phyloP scores from a whole-genome alignment of 2,329 filamentous ascomycete genomes.

The Penicillium sp. region DNA sequence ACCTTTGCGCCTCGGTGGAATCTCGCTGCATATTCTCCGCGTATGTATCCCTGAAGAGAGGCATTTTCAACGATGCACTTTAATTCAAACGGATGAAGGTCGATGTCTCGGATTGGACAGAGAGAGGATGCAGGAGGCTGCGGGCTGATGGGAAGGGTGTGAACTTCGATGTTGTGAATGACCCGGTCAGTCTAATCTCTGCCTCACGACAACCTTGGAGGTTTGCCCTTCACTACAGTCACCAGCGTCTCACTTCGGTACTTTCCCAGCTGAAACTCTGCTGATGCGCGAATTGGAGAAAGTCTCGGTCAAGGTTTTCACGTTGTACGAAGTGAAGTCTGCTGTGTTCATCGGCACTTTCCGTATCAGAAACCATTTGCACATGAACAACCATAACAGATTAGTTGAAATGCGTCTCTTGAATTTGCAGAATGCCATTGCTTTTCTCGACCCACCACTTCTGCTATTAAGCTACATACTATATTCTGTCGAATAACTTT shows the following conservation, averaged over 20 bases:
- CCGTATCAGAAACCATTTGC: not conserved
- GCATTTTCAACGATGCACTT: not conserved
- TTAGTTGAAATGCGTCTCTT: not conserved
- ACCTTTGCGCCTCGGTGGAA: constrained; percentile 8
- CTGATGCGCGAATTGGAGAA: not conserved
- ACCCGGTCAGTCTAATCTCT: not conserved
- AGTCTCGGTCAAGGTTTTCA: not conserved
- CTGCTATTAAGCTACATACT: not conserved
- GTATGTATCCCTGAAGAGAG: constrained; percentile 1
- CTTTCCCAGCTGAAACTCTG: not conserved
- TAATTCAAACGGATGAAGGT: not conserved
- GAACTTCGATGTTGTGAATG: not conserved
- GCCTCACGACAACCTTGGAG: not conserved
- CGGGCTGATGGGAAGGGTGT: not conserved
- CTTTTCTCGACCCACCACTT: not conserved
- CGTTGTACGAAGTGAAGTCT: not conserved
- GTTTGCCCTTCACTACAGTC: not conserved
- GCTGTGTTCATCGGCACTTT: not conserved
- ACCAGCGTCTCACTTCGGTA: not conserved
- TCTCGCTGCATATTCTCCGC: constrained; percentile 8
- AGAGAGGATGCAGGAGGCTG: not conserved
- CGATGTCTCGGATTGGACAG: not conserved
- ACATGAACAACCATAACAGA: not conserved
- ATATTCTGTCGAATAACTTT: not conserved
- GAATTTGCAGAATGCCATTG: not conserved